phyloP scores from a whole-genome alignment of 2,329 filamentous ascomycete genomes.

The Talaromyces sp. region DNA sequence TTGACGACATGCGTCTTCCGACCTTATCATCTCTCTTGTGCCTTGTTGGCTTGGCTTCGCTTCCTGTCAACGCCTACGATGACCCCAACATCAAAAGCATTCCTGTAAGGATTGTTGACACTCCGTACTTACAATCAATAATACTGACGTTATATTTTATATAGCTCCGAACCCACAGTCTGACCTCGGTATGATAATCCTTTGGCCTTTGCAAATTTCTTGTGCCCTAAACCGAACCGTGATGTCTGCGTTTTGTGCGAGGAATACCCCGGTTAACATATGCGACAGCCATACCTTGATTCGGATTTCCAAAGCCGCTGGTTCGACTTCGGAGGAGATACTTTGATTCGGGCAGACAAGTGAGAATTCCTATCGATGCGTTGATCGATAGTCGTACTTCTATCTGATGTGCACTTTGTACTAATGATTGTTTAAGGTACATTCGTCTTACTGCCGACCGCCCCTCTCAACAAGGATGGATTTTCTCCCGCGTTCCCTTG shows the following conservation, averaged over 20 bases:
- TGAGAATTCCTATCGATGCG: conserved; percentile 24
- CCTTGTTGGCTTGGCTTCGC: conserved; percentile 36
- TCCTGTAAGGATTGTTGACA: conserved; percentile 54
- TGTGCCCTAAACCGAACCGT: background rate
- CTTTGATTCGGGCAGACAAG: conserved; percentile 74
- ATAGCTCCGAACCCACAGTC: conserved; percentile 83
- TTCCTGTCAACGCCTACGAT: conserved; percentile 46
- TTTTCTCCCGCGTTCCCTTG: conserved; percentile 90
- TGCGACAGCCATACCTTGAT: conserved; percentile 83
- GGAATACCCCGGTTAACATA: conserved; percentile 19
- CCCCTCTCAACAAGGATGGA: conserved; percentile 86
- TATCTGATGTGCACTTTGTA: background rate
- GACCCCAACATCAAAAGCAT: conserved; percentile 64
- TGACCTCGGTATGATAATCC: conserved; percentile 67
- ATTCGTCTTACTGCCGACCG: conserved; percentile 89
- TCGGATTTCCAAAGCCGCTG: conserved; percentile 97
- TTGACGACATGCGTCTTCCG: conserved; percentile 36
- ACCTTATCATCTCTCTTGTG: conserved; percentile 39
- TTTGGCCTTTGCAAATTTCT: background rate
- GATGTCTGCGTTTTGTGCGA: background rate
- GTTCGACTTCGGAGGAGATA: conserved; percentile 98
- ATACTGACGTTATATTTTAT: conserved; percentile 20
- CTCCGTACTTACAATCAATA: conserved; percentile 1
- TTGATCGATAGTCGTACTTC: background rate
- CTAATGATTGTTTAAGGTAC: conserved; percentile 61